These are phyloP conservation scores for Saccharata proteae DNA, from an alignment of 2,329 filamentous ascomycete genomes.

Conservation along the genomic window DNA sequence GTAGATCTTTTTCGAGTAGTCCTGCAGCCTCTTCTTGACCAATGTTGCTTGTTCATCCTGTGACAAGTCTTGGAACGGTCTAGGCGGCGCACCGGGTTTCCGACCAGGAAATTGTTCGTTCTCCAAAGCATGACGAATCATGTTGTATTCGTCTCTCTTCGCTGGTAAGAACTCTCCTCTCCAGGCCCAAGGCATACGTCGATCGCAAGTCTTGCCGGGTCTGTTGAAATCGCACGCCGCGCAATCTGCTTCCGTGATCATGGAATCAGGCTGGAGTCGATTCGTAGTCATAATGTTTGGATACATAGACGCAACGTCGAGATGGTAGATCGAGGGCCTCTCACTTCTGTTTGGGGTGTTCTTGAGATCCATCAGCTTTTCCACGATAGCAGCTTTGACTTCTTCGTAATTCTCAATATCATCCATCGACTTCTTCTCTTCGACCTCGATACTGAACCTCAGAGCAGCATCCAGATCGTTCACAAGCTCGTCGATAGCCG, in stretches of 20 bases:
- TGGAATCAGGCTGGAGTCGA: conserved; percentile 92
- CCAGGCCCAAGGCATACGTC: conserved; percentile 93
- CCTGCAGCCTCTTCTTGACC: conserved; percentile 75
- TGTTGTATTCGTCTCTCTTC: conserved; percentile 97
- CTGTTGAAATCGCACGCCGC: conserved; percentile 97
- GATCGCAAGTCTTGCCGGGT: conserved; percentile 92
- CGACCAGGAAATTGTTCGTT: conserved; percentile 87
- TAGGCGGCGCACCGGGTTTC: conserved; percentile 53
- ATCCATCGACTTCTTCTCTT: conserved; percentile 41
- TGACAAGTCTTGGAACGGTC: conserved; percentile 70
- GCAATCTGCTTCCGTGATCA: conserved; percentile 93
- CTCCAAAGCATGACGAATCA: conserved; percentile 84
- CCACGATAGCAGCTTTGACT: conserved; percentile 69
- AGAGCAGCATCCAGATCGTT: conserved; percentile 78
- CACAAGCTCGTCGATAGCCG: conserved; percentile 80
- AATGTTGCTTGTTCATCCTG: conserved; percentile 70
- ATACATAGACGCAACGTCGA: conserved; percentile 99
- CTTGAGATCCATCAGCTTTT: conserved; percentile 59
- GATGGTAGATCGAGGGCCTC: conserved; percentile 84
- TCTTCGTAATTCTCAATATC: conserved; percentile 40
- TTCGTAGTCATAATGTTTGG: conserved; percentile 99
- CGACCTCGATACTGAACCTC: conserved; percentile 56
- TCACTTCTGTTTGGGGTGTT: conserved; percentile 75
- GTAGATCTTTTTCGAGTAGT: conserved; percentile 97
- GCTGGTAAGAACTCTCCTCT: conserved; percentile 93